A percentile compares a stretch with the other conserved stretches of the same genome.
phyloP scores from a whole-genome alignment of 768 basidiomycete species.

The Mycena metata region DNA sequence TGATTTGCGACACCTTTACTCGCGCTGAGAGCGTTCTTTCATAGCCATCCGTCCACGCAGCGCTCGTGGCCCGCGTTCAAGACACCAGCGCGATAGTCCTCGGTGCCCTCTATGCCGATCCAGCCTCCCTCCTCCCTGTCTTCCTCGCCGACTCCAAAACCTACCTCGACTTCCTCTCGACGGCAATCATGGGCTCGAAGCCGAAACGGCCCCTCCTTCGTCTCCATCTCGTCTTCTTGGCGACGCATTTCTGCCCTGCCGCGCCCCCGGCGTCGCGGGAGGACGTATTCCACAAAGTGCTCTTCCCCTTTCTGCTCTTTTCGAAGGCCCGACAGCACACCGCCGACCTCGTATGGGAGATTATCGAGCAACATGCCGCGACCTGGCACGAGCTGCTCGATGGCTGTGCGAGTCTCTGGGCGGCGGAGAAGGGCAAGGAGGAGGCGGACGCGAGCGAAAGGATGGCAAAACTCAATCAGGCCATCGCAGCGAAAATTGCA shows the following conservation, averaged over 20 bases:
- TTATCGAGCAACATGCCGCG: conserved; percentile 56
- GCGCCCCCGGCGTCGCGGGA: conserved; percentile 44
- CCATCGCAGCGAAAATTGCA: conserved; percentile 72
- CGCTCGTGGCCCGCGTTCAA: conserved; percentile 76
- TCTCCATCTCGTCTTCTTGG: conserved; percentile 70
- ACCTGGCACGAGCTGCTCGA: conserved; percentile 60
- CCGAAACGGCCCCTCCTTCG: conserved; percentile 66
- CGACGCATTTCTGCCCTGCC: conserved; percentile 56
- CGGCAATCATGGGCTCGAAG: conserved; percentile 55
- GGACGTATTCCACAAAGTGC: conserved; percentile 61
- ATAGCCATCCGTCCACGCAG: conserved; percentile 71
- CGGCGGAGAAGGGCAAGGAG: conserved; percentile 51
- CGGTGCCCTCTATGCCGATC: conserved; percentile 73
- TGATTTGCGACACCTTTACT: neutral
- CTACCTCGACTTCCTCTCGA: conserved; percentile 62
- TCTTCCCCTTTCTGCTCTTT: conserved; percentile 83
- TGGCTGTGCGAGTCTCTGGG: conserved; percentile 66
- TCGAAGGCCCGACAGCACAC: conserved; percentile 80
- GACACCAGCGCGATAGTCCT: conserved; percentile 75
- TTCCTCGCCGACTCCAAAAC: conserved; percentile 55
- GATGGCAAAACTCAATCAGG: conserved; percentile 58
- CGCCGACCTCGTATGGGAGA: conserved; percentile 77
- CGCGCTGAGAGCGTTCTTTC: conserved; percentile 15
- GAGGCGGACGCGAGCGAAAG: conserved; percentile 33
- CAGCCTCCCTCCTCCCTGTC: conserved; percentile 60